A percentile compares a stretch with the other conserved stretches of the same genome.
phyloP scores from a whole-genome alignment of 1,139 yeast species.

The Zygoascus hellenicus region DNA sequence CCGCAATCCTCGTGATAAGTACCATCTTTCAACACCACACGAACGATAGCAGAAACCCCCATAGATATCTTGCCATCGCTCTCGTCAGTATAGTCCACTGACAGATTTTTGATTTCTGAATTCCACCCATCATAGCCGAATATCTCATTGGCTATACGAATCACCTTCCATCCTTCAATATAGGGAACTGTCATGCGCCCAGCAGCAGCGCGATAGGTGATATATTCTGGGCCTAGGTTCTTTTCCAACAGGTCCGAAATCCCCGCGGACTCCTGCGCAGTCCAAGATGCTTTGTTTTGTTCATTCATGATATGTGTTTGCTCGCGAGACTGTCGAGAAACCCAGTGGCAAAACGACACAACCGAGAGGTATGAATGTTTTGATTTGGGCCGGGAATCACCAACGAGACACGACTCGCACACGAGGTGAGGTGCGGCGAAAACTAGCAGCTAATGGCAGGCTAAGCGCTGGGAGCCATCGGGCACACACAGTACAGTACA shows the following conservation, averaged over 20 bases:
- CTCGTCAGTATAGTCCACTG: conserved; percentile 31
- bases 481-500: too few relatives aligned
- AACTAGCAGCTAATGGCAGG: too few relatives aligned
- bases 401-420: conserved; percentile 3
- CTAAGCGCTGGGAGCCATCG: too few relatives aligned
- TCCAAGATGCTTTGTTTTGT: too few relatives aligned
- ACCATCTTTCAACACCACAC: conserved; percentile 67
- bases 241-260: conserved; percentile 25
- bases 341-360: conserved; percentile 5
- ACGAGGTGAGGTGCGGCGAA: background rate
- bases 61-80: conserved; percentile 42
- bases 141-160: conserved; percentile 53
- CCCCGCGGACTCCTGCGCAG: conserved; percentile 3
- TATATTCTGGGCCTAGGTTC: conserved; percentile 79
- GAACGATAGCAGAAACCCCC: conserved; percentile 59
- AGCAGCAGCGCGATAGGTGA: conserved; percentile 68
- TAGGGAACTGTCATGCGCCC: conserved; percentile 38
- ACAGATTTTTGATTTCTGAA: conserved; percentile 39
- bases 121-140: conserved; percentile 70
- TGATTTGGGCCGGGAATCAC: background rate
- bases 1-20: conserved; percentile 75
- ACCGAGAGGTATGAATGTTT: background rate
- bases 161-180: conserved; percentile 42
- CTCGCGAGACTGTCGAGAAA: background rate
- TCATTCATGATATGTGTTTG: background rate